Evolutionary conservation across 2,329 filamentous ascomycete species (phyloP).

Genomic region (Neofusicoccum ribis): DNA sequence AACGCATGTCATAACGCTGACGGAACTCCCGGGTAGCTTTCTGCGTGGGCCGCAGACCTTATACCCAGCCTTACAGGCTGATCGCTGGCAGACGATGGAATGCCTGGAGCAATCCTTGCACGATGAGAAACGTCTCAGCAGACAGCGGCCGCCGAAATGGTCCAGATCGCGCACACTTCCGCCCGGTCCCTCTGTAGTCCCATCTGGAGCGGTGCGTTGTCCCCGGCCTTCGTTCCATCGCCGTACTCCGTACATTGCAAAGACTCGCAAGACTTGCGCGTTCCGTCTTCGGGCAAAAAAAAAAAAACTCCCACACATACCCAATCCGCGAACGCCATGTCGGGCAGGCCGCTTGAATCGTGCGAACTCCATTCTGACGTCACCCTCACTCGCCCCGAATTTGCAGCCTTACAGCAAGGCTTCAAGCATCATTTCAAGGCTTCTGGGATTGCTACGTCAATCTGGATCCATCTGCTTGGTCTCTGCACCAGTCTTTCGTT

Average conservation of each 20-base stretch:
- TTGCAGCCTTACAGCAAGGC: conserved; percentile 3
- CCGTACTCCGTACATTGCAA: not conserved
- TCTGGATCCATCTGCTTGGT: not conserved
- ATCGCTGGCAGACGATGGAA: not conserved
- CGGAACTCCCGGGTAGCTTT: not conserved
- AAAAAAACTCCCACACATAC: not conserved
- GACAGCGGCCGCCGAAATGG: not conserved
- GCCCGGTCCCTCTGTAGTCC: not conserved
- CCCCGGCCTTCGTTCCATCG: not conserved
- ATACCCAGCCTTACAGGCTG: not conserved
- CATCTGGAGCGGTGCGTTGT: too few relatives aligned
- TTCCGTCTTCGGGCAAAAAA: too few relatives aligned
- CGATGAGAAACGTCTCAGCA: not conserved
- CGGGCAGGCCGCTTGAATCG: not conserved
- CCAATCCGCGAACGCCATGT: not conserved
- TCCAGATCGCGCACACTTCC: not conserved
- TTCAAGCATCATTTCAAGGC: not conserved
- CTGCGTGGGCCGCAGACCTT: not conserved
- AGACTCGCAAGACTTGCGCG: too few relatives aligned
- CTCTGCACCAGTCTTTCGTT: not conserved
- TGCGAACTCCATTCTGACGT: not conserved
- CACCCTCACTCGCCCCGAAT: not conserved
- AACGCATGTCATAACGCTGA: conserved; percentile 8
- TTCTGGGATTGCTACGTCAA: not conserved
- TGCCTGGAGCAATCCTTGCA: not conserved